Base-by-base conservation (phyloP, 768 basidiomycete species). In the Naganishia onofrii region DNA sequence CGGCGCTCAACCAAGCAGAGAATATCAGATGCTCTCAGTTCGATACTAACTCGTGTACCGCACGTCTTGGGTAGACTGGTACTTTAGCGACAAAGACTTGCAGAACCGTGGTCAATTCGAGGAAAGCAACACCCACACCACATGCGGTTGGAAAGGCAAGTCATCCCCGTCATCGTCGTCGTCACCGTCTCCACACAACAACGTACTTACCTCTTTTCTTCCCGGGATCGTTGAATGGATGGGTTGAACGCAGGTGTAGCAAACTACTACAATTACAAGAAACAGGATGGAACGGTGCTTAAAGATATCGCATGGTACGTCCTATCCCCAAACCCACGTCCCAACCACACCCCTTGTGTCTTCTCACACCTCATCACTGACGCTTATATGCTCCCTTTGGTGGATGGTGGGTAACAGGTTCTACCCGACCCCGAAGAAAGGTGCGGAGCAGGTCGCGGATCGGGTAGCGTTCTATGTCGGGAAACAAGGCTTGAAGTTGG, bases 141-240 rank as follows among this genome's bases (percentile, higher is more conserved):
- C 70, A 5, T 80, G 79, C 66, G 69, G 69, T 7, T 80, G 76
- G 76, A 80, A 80, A 67, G 79, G 79, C 77, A 34, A 69, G 78
- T 74, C 8, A 1, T n/a, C n/a, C n/a, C n/a, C n/a, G n/a, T n/a
- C n/a, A n/a, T n/a, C n/a, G n/a, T n/a, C n/a, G n/a, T n/a, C n/a
- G n/a, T n/a, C n/a, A n/a, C n/a, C n/a, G n/a, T n/a, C n/a, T n/a
- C n/a, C n/a, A n/a, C n/a, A n/a, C n/a, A n/a, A n/a, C n/a, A n/a
- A n/a, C n/a, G 4, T 36, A 12, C 38, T 26, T 69, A 32, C 36
- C 7, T 31, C 12, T n/a, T 48, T 42, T 7, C 13, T 13, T 44
- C 23, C 1, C 26, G 31, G n/a, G n/a, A n/a, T n/a, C n/a, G n/a
- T n/a, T n/a, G n/a, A n/a, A n/a, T n/a, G n/a, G n/a, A n/a, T n/a